phyloP scores from a whole-genome alignment of 2,329 filamentous ascomycete species.

The Alternaria brassicae region DNA sequence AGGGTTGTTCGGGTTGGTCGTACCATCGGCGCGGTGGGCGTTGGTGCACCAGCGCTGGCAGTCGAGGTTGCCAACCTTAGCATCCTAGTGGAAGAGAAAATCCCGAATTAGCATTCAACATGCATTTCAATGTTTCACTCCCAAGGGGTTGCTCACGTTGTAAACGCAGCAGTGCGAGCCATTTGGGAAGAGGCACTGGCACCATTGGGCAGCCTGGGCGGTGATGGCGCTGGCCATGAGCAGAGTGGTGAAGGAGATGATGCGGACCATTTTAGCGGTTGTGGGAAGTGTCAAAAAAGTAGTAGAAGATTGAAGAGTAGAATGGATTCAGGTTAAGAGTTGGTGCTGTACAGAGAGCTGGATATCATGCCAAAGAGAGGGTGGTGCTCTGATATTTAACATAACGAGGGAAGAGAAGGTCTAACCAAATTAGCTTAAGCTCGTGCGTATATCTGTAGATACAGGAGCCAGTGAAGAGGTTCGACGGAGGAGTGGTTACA shows the following conservation, averaged over 20 bases:
- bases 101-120: not conserved
- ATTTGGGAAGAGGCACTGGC: slow-evolving; percentile 8
- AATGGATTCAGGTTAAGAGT: not conserved
- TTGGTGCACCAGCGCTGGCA: slow-evolving; percentile 12
- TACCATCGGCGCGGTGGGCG: slow-evolving; percentile 3
- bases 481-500: not conserved
- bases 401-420: not conserved
- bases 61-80: slow-evolving; percentile 4
- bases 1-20: slow-evolving; percentile 6
- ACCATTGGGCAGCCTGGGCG: slow-evolving; percentile 4
- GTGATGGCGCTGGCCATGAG: slow-evolving; percentile 5
- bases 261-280: slow-evolving; percentile 9
- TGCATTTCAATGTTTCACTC: not conserved
- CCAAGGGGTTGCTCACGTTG: not conserved
- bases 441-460: not conserved
- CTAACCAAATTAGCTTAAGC: not conserved
- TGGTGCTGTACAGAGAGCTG: slow-evolving; percentile 1
- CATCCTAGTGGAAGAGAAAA: not conserved
- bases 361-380: not conserved
- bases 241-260: slow-evolving; percentile 5
- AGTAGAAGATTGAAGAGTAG: slow-evolving; percentile 3
- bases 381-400: slow-evolving; percentile 1
- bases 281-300: not conserved
- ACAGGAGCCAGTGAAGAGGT: not conserved
- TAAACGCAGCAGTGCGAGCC: slow-evolving; percentile 11